Evolutionary conservation across 306 rosid genomes (phyloP).

Genomic region (Vachellia pachyceras): DNA sequence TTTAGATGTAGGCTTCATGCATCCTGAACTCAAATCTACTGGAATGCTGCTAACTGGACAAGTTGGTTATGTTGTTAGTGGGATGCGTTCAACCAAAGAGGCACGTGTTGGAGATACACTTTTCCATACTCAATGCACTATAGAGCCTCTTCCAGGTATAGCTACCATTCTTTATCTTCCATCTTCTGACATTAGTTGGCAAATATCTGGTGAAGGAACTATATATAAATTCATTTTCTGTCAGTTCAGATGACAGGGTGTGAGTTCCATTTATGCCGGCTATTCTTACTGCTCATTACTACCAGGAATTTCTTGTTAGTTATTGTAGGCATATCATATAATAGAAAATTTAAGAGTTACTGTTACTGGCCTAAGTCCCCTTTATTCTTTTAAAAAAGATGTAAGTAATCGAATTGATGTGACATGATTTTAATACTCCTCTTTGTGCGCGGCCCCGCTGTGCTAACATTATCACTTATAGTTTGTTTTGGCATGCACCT

Average conservation of each 20-base stretch:
- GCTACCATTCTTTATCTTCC: conserved; percentile 18
- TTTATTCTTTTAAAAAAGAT: conserved; percentile 2
- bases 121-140: conserved; percentile 54
- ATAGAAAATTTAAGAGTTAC: conserved; percentile 15
- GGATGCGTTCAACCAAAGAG: conserved; percentile 97
- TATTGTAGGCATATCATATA: background rate
- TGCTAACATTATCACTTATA: conserved; percentile 10
- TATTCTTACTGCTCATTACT: conserved; percentile 18
- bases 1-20: conserved; percentile 91
- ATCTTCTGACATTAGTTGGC: conserved; percentile 6
- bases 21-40: conserved; percentile 91
- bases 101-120: conserved; percentile 96
- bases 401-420: background rate
- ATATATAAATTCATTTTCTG: background rate
- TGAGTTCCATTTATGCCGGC: conserved; percentile 14
- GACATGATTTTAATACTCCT: conserved; percentile 8
- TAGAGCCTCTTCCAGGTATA: conserved; percentile 83
- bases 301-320: background rate
- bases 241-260: conserved; percentile 10
- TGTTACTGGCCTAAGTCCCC: conserved; percentile 27
- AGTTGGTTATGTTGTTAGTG: conserved; percentile 94
- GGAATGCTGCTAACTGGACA: conserved; percentile 89
- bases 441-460: background rate
- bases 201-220: conserved; percentile 18
- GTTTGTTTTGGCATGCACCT: conserved; percentile 24